phyloP scores from a whole-genome alignment of 2,329 filamentous ascomycete genomes.

The Leptographium wingfieldii region DNA sequence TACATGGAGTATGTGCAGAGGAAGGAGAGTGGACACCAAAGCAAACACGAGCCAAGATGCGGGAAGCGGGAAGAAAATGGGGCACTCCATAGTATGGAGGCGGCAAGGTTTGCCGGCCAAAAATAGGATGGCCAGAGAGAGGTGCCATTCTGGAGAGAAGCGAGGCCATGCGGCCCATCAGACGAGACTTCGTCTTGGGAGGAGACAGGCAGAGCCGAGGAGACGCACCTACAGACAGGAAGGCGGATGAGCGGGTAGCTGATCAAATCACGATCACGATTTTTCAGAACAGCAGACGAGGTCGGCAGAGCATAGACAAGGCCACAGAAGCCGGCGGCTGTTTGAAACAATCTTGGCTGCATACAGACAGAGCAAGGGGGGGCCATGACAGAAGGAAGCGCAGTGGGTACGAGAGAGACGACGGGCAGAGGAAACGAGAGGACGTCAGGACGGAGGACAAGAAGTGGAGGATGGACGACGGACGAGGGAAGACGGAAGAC shows the following conservation, averaged over 20 bases:
- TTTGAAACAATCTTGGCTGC: no score
- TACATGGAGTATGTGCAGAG: not conserved
- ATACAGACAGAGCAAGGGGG: no score
- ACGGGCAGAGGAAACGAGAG: not conserved
- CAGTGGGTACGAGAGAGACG: not conserved
- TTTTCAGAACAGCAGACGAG: no score
- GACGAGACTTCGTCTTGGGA: not conserved
- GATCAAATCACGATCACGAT: no score
- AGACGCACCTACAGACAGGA: not conserved
- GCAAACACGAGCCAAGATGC: no score
- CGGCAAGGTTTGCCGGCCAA: not conserved
- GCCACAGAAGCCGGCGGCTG: no score
- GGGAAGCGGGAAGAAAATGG: no score
- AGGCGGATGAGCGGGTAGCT: no score
- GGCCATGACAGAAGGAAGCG: not conserved
- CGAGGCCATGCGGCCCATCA: not conserved
- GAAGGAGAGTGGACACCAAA: not conserved
- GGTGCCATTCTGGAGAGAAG: not conserved
- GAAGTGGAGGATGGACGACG: no score
- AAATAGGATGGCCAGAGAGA: not conserved
- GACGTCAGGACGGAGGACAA: not conserved
- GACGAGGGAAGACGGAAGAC: no score
- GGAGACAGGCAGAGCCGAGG: not conserved
- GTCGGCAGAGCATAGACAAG: no score
- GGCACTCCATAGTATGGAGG: not conserved